phyloP scores from a whole-genome alignment of 2,329 filamentous ascomycete species.

The Cercospora sesami region DNA sequence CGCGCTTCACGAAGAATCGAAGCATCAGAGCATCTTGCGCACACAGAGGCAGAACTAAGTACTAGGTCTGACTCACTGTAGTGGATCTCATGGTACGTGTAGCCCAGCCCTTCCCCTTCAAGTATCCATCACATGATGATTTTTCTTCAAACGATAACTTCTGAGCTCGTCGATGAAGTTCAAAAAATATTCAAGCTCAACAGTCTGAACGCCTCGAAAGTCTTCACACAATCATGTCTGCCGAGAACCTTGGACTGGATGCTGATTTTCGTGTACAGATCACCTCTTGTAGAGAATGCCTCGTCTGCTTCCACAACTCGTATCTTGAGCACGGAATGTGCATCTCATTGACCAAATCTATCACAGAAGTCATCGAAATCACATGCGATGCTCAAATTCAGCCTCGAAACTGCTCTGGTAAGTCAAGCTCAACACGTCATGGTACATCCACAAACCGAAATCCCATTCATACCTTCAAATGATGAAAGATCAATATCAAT shows the following conservation, averaged over 20 bases:
- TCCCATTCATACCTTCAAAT: slow-evolving; percentile 49
- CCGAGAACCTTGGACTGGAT: not conserved
- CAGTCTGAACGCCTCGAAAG: slow-evolving; percentile 47
- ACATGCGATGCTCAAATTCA: not conserved
- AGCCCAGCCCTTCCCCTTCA: not conserved
- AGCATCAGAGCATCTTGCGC: not conserved
- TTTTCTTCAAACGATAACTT: slow-evolving; percentile 41
- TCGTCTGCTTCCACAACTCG: not conserved
- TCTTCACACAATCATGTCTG: not conserved
- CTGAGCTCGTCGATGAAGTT: slow-evolving; percentile 38
- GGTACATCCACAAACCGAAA: not conserved
- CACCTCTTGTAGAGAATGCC: not conserved
- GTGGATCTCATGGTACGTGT: not conserved
- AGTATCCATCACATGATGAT: slow-evolving; percentile 31
- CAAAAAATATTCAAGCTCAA: slow-evolving; percentile 55
- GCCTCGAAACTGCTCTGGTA: not conserved
- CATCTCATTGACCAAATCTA: not conserved
- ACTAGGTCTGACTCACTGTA: not conserved
- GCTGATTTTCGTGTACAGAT: not conserved
- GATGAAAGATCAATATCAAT: slow-evolving; percentile 66
- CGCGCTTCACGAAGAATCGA: not conserved
- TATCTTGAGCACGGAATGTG: not conserved
- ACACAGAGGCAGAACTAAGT: not conserved
- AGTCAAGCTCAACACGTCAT: not conserved
- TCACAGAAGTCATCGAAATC: not conserved